Evolutionary conservation across 345 rosid genomes (phyloP).

Genomic region (Lagerstroemia speciosa): DNA sequence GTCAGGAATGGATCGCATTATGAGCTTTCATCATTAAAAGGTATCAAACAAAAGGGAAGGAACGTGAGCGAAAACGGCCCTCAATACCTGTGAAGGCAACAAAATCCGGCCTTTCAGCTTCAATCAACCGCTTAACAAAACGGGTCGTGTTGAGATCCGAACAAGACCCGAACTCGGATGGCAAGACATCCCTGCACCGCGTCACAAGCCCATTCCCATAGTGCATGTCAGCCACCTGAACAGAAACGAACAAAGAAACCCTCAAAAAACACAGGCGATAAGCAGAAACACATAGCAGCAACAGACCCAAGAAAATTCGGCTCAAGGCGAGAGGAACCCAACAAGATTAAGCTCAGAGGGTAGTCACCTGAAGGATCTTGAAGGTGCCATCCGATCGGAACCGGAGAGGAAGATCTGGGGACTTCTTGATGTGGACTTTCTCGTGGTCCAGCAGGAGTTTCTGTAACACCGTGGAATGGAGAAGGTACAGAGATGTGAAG

Average conservation of each 20-base stretch:
- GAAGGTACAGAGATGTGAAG: conserved; percentile 24
- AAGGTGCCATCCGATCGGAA: conserved; percentile 80
- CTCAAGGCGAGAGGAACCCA: neutral
- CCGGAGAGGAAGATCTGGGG: conserved; percentile 60
- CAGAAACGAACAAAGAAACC: neutral
- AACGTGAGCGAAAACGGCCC: neutral
- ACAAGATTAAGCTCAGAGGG: neutral
- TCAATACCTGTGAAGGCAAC: conserved; percentile 69
- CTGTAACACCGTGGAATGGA: conserved; percentile 31
- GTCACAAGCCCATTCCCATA: conserved; percentile 61
- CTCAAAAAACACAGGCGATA: neutral
- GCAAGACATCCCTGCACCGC: conserved; percentile 68
- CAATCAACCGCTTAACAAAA: conserved; percentile 60
- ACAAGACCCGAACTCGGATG: conserved; percentile 43
- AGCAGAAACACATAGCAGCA: neutral
- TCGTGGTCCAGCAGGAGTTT: conserved; percentile 32
- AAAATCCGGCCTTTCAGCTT: conserved; percentile 70
- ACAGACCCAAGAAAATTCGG: neutral
- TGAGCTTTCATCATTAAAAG: neutral
- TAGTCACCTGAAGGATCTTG: conserved; percentile 79
- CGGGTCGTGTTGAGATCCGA: conserved; percentile 82
- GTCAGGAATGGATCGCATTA: neutral
- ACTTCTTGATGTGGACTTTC: conserved; percentile 37
- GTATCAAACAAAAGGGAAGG: neutral
- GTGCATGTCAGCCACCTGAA: conserved; percentile 88